Percentiles rank a stretch among this genome's conserved stretches.
Conservation (phyloP, 1,139 yeast genomes). For the Chernovozyma aurita region DNA sequence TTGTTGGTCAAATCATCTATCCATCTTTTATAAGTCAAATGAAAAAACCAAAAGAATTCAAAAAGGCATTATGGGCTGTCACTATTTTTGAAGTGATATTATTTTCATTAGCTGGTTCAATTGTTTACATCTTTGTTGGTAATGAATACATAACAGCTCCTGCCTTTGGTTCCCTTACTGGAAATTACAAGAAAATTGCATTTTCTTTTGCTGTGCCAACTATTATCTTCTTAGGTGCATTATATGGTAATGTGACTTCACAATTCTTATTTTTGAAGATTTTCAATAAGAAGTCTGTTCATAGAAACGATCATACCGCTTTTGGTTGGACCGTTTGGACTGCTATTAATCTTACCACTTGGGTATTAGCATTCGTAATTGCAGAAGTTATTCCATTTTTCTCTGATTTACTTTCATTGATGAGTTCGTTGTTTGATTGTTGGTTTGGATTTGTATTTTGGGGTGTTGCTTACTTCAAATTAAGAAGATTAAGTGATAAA, state of each 20-base stretch:
- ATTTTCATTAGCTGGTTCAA: constrained; percentile 51
- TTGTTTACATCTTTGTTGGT: constrained; percentile 57
- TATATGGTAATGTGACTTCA: constrained; percentile 52
- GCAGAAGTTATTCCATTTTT: constrained; percentile 65
- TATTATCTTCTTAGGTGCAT: constrained; percentile 49
- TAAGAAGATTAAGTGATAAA: constrained; percentile 12
- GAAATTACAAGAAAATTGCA: constrained; percentile 47
- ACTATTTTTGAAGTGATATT: constrained; percentile 46
- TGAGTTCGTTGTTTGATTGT: constrained; percentile 62
- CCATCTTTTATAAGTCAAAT: constrained; percentile 61
- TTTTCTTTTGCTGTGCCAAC: constrained; percentile 63
- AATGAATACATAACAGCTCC: constrained; percentile 53
- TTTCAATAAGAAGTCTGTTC: constrained; percentile 38
- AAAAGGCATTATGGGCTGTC: constrained; percentile 51
- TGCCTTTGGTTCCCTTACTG: constrained; percentile 51
- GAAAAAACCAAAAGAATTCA: constrained; percentile 55
- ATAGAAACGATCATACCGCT: constrained; percentile 44
- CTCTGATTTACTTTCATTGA: constrained; percentile 51
- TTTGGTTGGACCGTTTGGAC: constrained; percentile 54
- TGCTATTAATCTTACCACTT: constrained; percentile 35
- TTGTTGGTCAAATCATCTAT: constrained; percentile 60
- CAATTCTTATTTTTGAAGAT: constrained; percentile 45
- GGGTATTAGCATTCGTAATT: constrained; percentile 54
- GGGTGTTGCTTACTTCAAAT: constrained; percentile 56
- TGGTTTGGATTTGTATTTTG: constrained; percentile 65